phyloP scores from a whole-genome alignment of 1,284 basidiomycete genomes.

The Cryptococcus sp. region DNA sequence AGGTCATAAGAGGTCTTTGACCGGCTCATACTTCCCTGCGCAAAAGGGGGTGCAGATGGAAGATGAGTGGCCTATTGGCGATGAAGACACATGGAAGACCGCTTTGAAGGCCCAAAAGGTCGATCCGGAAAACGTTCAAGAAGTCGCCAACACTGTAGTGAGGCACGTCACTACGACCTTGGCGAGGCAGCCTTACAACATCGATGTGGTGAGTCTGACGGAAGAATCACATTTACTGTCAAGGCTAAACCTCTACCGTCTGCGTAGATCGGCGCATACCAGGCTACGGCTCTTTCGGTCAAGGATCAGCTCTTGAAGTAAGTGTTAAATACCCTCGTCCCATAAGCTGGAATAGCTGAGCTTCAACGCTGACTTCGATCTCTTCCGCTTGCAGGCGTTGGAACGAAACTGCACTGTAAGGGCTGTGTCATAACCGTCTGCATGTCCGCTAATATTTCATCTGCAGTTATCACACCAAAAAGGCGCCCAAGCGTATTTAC shows the following conservation, averaged over 20 bases:
- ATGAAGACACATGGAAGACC: conserved; percentile 75
- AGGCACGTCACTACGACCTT: conserved; percentile 81
- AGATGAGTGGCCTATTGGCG: conserved; percentile 81
- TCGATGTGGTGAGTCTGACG: conserved; percentile 67
- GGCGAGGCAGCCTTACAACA: conserved; percentile 81
- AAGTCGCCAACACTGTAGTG: conserved; percentile 76
- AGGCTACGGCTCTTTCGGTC: conserved; percentile 63
- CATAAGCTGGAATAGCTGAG: background rate
- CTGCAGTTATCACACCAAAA: conserved; percentile 46
- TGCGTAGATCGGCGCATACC: conserved; percentile 51
- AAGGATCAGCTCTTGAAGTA: conserved; percentile 73
- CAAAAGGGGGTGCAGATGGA: conserved; percentile 66
- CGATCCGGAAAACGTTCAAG: conserved; percentile 54
- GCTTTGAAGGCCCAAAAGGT: conserved; percentile 52
- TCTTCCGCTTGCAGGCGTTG: conserved; percentile 35
- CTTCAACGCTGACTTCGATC: background rate
- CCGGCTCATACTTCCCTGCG: conserved; percentile 52
- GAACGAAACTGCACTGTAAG: conserved; percentile 52
- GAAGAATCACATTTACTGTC: background rate
- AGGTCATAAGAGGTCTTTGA: conserved; percentile 46
- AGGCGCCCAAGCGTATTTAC: conserved; percentile 64
- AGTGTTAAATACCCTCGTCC: background rate
- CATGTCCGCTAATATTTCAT: conserved; percentile 1
- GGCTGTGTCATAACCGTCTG: background rate
- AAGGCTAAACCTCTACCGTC: background rate